Conservation (phyloP, 495 filamentous ascomycete genomes). For the Penicillium malachiteum region DNA sequence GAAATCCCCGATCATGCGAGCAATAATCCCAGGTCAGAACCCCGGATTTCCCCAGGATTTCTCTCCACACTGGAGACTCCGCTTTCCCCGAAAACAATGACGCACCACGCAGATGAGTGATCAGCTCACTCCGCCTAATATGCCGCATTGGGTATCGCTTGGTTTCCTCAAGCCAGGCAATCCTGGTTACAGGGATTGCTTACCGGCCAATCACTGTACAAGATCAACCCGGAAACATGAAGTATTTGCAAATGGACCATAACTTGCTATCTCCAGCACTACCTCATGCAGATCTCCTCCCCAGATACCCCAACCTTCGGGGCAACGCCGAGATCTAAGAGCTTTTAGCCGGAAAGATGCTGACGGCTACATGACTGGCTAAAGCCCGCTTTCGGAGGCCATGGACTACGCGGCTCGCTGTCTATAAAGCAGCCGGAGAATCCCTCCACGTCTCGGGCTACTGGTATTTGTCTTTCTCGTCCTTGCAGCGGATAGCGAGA, state of each 20-base stretch:
- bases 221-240: neutral
- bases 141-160: neutral
- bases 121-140: neutral
- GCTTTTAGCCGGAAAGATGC: neutral
- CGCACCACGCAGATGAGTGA: neutral
- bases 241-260: neutral
- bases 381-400: neutral
- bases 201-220: neutral
- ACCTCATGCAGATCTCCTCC: conserved; percentile 1
- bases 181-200: neutral
- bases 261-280: neutral
- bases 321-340: neutral
- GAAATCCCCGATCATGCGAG: no score
- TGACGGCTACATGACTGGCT: neutral
- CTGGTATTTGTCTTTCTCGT: neutral
- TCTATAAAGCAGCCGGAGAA: neutral
- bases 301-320: conserved; percentile 8
- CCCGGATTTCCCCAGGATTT: neutral
- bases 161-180: neutral
- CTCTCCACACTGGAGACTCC: neutral
- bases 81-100: neutral
- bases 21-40: neutral
- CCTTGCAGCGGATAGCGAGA: neutral
- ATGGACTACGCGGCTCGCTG: neutral
- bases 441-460: neutral